Evolutionary conservation across 1,284 basidiomycete genomes (phyloP), one percentile per base, ranked within the genome.

Genomic region (Sanghuangporus sanghuang): DNA sequence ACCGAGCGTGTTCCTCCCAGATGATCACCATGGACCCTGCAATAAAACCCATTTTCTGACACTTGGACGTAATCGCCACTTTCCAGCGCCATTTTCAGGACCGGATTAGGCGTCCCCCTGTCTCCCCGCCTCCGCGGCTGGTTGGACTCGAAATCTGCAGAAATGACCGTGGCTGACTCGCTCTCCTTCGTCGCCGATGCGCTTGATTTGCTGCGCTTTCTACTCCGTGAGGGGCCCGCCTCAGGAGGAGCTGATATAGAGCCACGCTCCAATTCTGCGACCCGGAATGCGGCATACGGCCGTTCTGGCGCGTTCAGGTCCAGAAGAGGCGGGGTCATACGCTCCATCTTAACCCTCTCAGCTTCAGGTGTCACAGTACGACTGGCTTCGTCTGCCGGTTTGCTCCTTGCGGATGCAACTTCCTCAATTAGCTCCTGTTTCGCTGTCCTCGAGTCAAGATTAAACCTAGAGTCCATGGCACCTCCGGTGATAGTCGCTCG

Each of bases 1-100:
- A 55, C 61, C 18, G 61, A 57, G 14, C 61, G 53, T 21, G 32
- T 39, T 35, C 54, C 55, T 23, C 48, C 21, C 21, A 62, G 21
- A 46, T 48, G 9, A 23, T 46, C 46, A 18, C 23, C 35, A 39
- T 62, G 53, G 8, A 54, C 53, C 38, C 53, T 54, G 36, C 53
- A 54, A 32, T 18, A n/a, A 23, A 23, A 54, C 5, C 36, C 32
- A 35, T 54, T 35, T 16, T 54, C 53, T 38, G 53, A 9, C 8
- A 54, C 36, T n/a, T 54, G 53, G 16, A 32, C 32, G 36, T 54
- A 54, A 18, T 54, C 53, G 16, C 53, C 53, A 36, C 35, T 54
- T n/a, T 54, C 53, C 16, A 54, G 32, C 53, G 35, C 53, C 36
- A 54, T 38, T 35, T 54, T 54, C 16, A 38, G 35, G 23, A 38